Evolutionary conservation across 257 asterid genomes (phyloP), one percentile per base, ranked within the genome.

Genomic region (Jacaranda mimosifolia): DNA sequence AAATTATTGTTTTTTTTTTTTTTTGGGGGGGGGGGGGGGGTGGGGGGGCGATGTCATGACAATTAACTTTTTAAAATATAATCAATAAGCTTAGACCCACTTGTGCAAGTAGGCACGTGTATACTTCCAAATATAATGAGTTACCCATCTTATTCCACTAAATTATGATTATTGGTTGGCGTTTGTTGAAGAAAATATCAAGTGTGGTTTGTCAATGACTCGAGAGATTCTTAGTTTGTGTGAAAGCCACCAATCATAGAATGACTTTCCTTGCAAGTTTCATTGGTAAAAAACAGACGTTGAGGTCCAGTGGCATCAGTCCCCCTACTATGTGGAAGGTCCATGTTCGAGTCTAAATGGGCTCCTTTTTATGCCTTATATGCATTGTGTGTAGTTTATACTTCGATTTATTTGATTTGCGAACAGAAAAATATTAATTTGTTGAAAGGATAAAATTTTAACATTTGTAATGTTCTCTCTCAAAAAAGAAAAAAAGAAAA

Each of bases 41-140:
- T 26, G 32, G 32, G 32, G 32, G 2, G 2, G 2, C 1, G 32
- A 2, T 1, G 1, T 2, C 2, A 26, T 49, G n/a, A 55, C 66
- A 43, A 51, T 45, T 75, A 35, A 35, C 26, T 7, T n/a, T 7
- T 59, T 77, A 49, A 12, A 4, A 39, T 48, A 36, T 0, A 64
- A 64, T 10, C 9, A 65, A 53, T 52, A 36, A 63, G 45, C 48
- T 14, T 45, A 52, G 63, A 63, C 6, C 83, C 85, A 83, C 72
- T 83, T 76, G 89, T 52, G 53, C 87, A 72, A 86, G 87, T 86
- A 72, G 92, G 45, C 85, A 72, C 49, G 74, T 81, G 83, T 72
- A 72, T 19, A 45, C 53, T 67, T 79, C 83, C 73, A 76, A 65
- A 18, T 26, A 63, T 71, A 63, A 68, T 66, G 18, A 75, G 48